Conservation (phyloP, 1,284 basidiomycete genomes). For the Rhodotorula sp. region DNA sequence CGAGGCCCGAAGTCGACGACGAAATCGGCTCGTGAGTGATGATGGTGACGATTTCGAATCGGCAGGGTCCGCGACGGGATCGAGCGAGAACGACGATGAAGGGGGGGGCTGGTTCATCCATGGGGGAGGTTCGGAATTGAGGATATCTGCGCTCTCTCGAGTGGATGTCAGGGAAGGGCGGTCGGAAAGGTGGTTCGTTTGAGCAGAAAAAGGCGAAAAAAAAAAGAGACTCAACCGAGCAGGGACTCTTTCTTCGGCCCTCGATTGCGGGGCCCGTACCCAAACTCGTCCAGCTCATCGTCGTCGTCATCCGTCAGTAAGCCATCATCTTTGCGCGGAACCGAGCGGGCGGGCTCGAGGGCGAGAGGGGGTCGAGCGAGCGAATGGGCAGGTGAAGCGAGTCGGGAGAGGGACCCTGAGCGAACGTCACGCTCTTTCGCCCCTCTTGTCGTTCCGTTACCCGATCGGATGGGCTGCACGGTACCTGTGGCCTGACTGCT, state of each 20-base stretch:
- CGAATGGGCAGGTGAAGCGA: background rate
- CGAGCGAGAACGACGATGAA: background rate
- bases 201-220: background rate
- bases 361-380: background rate
- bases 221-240: constrained; percentile 8
- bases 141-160: constrained; percentile 12
- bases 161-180: no score
- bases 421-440: no score
- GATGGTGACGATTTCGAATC: background rate
- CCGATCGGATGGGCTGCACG: no score
- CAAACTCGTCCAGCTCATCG: constrained; percentile 27
- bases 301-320: constrained; percentile 20
- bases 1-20: constrained; percentile 8
- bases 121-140: constrained; percentile 24
- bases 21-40: constrained; percentile 7
- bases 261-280: constrained; percentile 10
- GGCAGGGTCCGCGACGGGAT: background rate
- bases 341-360: background rate
- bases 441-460: no score
- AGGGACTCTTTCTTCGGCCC: constrained; percentile 26
- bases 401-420: no score
- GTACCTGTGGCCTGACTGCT: no score
- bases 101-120: constrained; percentile 9
- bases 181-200: no score
- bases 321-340: background rate